Percentiles rank a stretch among this genome's conserved stretches.
Evolutionary conservation across 2,329 filamentous ascomycete genomes (phyloP).

Genomic region (Colletotrichum aenigma): DNA sequence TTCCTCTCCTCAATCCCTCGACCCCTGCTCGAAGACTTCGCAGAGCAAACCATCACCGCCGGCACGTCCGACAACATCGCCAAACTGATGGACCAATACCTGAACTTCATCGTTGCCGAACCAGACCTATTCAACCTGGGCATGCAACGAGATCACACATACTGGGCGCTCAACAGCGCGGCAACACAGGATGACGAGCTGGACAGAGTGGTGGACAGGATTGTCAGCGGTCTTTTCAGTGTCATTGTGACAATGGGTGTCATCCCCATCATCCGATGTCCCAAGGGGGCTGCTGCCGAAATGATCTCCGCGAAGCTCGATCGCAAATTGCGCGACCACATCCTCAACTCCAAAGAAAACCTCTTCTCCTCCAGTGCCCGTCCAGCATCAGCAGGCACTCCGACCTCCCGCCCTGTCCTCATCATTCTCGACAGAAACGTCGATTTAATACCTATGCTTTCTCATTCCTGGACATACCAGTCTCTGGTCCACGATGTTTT

Average conservation of each 20-base stretch:
- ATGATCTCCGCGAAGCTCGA: conserved; percentile 94
- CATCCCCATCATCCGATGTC: conserved; percentile 94
- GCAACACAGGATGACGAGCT: conserved; percentile 89
- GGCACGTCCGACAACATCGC: conserved; percentile 89
- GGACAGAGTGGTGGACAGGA: conserved; percentile 84
- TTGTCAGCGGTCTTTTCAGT: conserved; percentile 96
- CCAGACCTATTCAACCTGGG: conserved; percentile 94
- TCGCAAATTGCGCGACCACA: conserved; percentile 92
- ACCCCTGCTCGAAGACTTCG: conserved; percentile 92
- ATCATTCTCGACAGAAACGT: conserved; percentile 95
- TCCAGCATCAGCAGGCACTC: conserved; percentile 60
- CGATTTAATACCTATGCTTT: conserved; percentile 97
- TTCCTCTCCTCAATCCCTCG: conserved; percentile 93
- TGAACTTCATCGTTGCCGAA: conserved; percentile 96
- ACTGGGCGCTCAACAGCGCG: conserved; percentile 95
- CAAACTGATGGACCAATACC: conserved; percentile 93
- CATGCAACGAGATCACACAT: conserved; percentile 80
- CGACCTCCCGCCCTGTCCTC: conserved; percentile 82
- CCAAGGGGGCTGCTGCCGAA: conserved; percentile 90
- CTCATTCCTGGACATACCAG: conserved; percentile 85
- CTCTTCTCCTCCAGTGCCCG: conserved; percentile 77
- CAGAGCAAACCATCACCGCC: conserved; percentile 81
- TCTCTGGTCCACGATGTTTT: conserved; percentile 75
- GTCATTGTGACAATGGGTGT: conserved; percentile 99
- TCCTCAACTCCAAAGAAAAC: conserved; percentile 97